Conservation (phyloP, 2,329 filamentous ascomycete species). For the Thielaviopsis euricoi region DNA sequence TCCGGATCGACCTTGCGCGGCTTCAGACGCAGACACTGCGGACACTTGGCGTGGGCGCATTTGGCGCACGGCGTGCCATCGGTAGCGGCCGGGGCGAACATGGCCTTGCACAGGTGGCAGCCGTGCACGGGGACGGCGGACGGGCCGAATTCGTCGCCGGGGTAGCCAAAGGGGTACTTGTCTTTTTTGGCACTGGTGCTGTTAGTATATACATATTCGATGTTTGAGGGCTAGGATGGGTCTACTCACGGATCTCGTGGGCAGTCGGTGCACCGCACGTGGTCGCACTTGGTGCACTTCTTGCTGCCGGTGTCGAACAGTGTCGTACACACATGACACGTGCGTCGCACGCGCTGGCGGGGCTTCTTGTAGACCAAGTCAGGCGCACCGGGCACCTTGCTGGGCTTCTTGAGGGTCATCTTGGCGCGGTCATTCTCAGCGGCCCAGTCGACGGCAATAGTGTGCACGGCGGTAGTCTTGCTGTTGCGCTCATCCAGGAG, state of each 20-base stretch:
- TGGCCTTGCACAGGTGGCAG: constrained; percentile 46
- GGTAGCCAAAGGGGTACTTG: constrained; percentile 55
- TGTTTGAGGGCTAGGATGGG: not conserved
- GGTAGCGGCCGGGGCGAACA: constrained; percentile 34
- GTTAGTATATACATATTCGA: constrained; percentile 4
- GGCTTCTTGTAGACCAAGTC: constrained; percentile 57
- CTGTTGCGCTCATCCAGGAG: constrained; percentile 35
- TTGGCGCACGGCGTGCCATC: constrained; percentile 38
- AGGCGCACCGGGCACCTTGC: constrained; percentile 43
- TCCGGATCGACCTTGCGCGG: constrained; percentile 44
- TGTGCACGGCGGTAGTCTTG: constrained; percentile 18
- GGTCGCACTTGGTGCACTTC: constrained; percentile 51
- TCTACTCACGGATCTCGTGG: constrained; percentile 58
- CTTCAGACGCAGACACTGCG: constrained; percentile 39
- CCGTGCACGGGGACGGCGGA: constrained; percentile 35
- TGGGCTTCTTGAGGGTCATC: constrained; percentile 43
- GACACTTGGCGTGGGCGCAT: constrained; percentile 45
- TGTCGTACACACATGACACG: constrained; percentile 57
- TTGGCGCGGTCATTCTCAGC: constrained; percentile 21
- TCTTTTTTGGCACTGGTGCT: constrained; percentile 41
- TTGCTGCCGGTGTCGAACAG: constrained; percentile 43
- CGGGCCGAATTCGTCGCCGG: constrained; percentile 43
- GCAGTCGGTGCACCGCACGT: constrained; percentile 64
- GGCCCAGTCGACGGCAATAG: constrained; percentile 23
- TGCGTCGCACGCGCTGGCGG: constrained; percentile 56